Base-by-base conservation (phyloP, 2,329 filamentous ascomycete species). In the Aspergillus sp. region DNA sequence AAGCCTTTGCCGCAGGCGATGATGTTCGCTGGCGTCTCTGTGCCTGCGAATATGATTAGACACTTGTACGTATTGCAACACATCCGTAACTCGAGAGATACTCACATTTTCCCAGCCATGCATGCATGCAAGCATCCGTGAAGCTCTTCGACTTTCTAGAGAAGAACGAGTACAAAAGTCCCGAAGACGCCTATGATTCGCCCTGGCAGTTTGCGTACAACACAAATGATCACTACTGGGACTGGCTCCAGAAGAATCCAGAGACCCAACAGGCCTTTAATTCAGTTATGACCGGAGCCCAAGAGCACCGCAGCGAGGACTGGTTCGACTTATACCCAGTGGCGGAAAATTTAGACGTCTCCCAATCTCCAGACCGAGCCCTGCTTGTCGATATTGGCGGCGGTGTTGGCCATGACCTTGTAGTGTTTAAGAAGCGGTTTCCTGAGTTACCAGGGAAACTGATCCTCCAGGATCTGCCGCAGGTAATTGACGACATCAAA, bases 351-450 rank as follows among this genome's bases (percentile, higher is more conserved):
- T 51, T 63, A 12, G 11, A 4, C 4, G 17, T n/a, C 4, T 17
- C 34, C 11, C 20, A 24, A 34, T 11, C 32, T 26, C 12, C 49
- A 1, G 55, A 63, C 12, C 52, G 50, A 12, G 49, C 41, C 4
- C 30, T 63, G 4, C 55, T 77, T 7, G 70, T 77, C 20, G 74
- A 78, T 48, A 61, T 77, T n/a, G 75, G 73, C 6, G 75, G 75
- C 9, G 70, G 70, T 49, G 62, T 64, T 13, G 75, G 74, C 8
- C 62, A 73, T 17, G 73, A 77, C 53, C 36, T 73, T 17, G 57
- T 56, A 1, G 61, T 53, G 5, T 63, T 77, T n/a, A 60, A 67
- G 8, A 53, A 64, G 11, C 53, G 49, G 3, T 67, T 68, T 30
- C 73, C 74, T 0, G 59, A 67, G 0, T 41, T 70, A 3, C 65